These are phyloP conservation scores for Polytrichum formosum DNA, from an alignment of 225 moss, liverwort and hornwort genomes.

Conservation along the genomic window DNA sequence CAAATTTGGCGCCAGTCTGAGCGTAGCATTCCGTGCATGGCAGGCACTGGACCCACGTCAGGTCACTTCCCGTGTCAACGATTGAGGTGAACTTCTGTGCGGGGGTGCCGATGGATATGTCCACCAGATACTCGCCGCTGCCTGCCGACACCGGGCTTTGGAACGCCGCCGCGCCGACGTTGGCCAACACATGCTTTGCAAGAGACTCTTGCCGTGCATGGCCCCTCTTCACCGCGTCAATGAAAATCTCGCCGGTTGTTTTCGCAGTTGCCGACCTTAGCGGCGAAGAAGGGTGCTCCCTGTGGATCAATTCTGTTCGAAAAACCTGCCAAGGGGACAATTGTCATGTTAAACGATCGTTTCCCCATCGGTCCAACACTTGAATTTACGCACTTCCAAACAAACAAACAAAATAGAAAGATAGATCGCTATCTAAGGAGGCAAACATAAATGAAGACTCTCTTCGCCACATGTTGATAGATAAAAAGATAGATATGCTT, in stretches of 20 bases:
- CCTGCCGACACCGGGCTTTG: constrained; percentile 23
- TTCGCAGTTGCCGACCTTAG: constrained; percentile 10
- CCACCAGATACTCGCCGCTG: constrained; percentile 37
- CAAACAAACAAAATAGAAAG: background rate
- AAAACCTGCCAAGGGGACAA: constrained; percentile 19
- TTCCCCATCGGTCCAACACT: background rate
- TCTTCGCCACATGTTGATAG: no score
- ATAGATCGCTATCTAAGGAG: no score
- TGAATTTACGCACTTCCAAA: background rate
- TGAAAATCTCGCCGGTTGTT: constrained; percentile 13
- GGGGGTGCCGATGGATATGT: constrained; percentile 33
- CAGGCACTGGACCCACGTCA: constrained; percentile 48
- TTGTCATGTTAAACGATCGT: background rate
- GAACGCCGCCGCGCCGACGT: constrained; percentile 5
- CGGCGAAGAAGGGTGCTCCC: constrained; percentile 37
- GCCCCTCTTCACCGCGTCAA: constrained; percentile 33
- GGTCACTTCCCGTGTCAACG: constrained; percentile 53
- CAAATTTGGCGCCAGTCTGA: constrained; percentile 29
- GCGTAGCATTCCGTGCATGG: constrained; percentile 38
- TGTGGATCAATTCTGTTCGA: constrained; percentile 27
- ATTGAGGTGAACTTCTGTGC: constrained; percentile 34
- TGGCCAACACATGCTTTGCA: constrained; percentile 14
- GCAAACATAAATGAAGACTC: no score
- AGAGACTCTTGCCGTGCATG: constrained; percentile 20
- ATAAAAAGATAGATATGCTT: no score